Base-by-base conservation (phyloP, 768 basidiomycete genomes). In the Leccinum rimulosum region DNA sequence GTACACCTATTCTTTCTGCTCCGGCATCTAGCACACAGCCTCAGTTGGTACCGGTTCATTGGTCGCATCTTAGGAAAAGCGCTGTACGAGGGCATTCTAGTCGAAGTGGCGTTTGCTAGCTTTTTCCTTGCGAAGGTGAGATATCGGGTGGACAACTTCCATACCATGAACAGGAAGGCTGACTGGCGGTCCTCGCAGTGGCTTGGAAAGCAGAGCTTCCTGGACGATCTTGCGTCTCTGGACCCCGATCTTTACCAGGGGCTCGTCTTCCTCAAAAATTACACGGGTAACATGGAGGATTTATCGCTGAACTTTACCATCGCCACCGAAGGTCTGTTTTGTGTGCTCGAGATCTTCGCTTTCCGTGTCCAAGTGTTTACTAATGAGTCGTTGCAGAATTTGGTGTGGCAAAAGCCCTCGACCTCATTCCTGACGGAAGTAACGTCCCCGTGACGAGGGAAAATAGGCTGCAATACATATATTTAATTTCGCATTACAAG, bases 51-150 rank as follows among this genome's bases (percentile, higher is more conserved):
- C 69, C 82, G 86, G 1, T 95, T 96, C 73, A 89, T 98, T 60
- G 97, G 97, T 0, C 81, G 93, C 2, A 91, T 99, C 19, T 79
- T 99, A 1, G 96, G 96, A 5, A 98, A 98, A 71, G 97, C 96
- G 0, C 80, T 99, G 70, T 98, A 99, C 66, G 93, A 98, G 55
- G 95, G 95, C 1, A 97, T 98, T 50, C 78, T 99, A 7, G 87
- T 96, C 15, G 94, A 98, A 63, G 93, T 98, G 2, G 90, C 89
- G 0, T 98, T 98, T 71, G 95, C 97, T 3, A 85, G 87, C 3
- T 99, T 98, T 79, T 98, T 98, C 81, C 79, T 97, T 56, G 84
- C 91, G 7, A 95, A 93, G 81, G 86, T 89, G 54, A 35, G 74
- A 66, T 17, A 14, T 53, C 19, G 2, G n/a, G 15, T 33, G 6